Evolutionary conservation across 2,329 filamentous ascomycete species (phyloP).

Genomic region (Rhinocladiella mackenziei): DNA sequence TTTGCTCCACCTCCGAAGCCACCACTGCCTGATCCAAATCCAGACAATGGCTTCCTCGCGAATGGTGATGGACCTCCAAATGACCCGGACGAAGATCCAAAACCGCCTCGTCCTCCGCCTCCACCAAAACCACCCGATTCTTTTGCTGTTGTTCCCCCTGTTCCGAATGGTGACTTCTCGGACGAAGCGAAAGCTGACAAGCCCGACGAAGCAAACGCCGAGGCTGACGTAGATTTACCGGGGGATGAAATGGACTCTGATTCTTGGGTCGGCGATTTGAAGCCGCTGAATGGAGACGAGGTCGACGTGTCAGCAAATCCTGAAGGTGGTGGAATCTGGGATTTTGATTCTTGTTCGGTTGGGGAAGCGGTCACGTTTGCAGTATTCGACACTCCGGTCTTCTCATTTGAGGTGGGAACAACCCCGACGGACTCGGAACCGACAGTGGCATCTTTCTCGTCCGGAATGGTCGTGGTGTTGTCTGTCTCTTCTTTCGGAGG

Average conservation of each 20-base stretch:
- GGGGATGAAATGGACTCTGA: constrained; percentile 21
- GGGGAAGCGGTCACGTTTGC: background rate
- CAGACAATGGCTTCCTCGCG: constrained; percentile 34
- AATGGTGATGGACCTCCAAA: constrained; percentile 33
- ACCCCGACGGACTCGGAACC: background rate
- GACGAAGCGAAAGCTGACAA: constrained; percentile 63
- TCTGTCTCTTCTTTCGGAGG: constrained; percentile 20
- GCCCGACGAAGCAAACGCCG: constrained; percentile 64
- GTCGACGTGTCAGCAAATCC: constrained; percentile 44
- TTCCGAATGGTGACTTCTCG: constrained; percentile 60
- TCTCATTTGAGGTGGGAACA: background rate
- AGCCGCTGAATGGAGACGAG: constrained; percentile 42
- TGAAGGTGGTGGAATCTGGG: constrained; percentile 19
- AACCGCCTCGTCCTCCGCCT: constrained; percentile 1
- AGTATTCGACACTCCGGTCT: background rate
- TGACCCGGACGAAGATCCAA: constrained; percentile 8
- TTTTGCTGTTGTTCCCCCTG: constrained; percentile 42
- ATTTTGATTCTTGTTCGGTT: constrained; percentile 3
- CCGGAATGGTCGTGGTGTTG: constrained; percentile 1
- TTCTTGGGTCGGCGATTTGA: constrained; percentile 31
- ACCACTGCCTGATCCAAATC: constrained; percentile 38
- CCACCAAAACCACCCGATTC: constrained; percentile 28
- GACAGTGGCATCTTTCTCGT: constrained; percentile 1
- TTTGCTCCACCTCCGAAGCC: constrained; percentile 40
- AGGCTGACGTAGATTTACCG: constrained; percentile 49